phyloP scores from a whole-genome alignment of 2,329 filamentous ascomycete genomes.

The Stachybotrys chartarum region DNA sequence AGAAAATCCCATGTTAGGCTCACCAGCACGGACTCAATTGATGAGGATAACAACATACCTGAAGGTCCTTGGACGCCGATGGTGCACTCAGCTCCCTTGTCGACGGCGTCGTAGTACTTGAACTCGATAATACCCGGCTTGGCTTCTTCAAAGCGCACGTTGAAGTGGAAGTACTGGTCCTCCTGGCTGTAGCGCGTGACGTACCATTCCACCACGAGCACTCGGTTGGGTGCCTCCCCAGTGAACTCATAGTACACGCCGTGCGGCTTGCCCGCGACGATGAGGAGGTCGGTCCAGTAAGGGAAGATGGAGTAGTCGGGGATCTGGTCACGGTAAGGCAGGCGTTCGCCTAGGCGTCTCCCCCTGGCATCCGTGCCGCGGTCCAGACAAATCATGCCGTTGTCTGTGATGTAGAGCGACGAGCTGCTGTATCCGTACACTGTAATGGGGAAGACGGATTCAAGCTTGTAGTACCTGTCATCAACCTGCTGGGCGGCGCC shows the following conservation, averaged over 20 bases:
- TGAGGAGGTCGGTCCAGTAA: neutral
- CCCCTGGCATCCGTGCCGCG: neutral
- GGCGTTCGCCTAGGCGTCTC: neutral
- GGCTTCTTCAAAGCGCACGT: neutral
- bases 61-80: neutral
- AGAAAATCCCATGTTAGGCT: too few species aligned
- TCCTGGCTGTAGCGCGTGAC: neutral
- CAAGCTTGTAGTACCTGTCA: neutral
- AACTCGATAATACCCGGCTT: neutral
- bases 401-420: neutral
- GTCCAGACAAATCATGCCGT: neutral
- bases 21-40: too few species aligned
- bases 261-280: neutral
- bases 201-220: neutral
- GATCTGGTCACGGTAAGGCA: neutral
- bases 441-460: neutral
- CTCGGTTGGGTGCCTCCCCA: neutral
- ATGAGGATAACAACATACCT: neutral
- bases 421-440: neutral
- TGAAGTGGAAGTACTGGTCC: conserved; percentile 2
- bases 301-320: conserved; percentile 1
- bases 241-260: conserved; percentile 1
- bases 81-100: neutral
- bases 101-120: neutral
- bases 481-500: neutral